Conservation (phyloP, 106 monocot genomes). For the Dioscorea dumetorum region DNA sequence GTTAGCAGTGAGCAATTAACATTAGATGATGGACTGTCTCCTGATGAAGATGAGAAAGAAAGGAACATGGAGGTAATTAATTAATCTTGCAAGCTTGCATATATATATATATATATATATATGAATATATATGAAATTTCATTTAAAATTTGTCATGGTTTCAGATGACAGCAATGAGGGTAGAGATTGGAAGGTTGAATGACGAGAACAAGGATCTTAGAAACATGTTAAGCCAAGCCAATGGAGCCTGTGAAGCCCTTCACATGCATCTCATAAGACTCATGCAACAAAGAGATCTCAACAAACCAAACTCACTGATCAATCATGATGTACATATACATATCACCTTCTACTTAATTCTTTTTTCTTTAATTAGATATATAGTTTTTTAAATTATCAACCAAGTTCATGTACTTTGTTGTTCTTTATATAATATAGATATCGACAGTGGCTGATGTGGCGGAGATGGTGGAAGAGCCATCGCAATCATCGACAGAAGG, state of each 20-base stretch:
- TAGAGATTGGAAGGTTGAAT: constrained; percentile 43
- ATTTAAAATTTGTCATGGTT: not conserved
- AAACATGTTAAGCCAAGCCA: constrained; percentile 54
- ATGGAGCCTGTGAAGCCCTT: constrained; percentile 49
- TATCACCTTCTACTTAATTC: not conserved
- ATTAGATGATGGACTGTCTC: not conserved
- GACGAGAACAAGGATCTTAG: constrained; percentile 73
- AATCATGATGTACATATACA: constrained; percentile 1
- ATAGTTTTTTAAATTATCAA: no score
- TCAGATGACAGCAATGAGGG: constrained; percentile 43
- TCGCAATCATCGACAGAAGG: constrained; percentile 21
- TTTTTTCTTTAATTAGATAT: no score
- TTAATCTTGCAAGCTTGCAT: not conserved
- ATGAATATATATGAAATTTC: no score
- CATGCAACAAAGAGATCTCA: constrained; percentile 38
- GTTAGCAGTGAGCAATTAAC: not conserved
- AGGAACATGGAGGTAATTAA: constrained; percentile 1
- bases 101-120: not conserved
- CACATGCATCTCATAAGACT: constrained; percentile 59
- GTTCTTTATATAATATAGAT: constrained; percentile 18
- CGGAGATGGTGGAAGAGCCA: not conserved
- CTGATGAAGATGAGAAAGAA: constrained; percentile 2
- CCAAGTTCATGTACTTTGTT: not conserved
- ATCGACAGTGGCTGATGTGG: not conserved
- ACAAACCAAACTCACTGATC: not conserved